Evolutionary conservation across 371 early-diverging fungal genomes (phyloP).

Genomic region (Mucor piriformis): DNA sequence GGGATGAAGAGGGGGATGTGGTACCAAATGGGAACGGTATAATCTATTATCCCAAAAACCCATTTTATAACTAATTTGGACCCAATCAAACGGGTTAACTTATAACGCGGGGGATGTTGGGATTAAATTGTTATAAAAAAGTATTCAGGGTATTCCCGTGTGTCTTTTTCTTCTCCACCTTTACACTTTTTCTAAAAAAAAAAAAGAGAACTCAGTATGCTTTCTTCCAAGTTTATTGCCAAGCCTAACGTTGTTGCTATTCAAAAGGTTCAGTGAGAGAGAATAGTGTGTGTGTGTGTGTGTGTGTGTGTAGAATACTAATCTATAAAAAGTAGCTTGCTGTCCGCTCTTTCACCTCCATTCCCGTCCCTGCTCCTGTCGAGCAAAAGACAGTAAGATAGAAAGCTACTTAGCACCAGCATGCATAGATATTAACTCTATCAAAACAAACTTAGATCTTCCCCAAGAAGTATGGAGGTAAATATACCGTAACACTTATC

Average conservation of each 20-base stretch:
- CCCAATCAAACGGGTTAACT: no score
- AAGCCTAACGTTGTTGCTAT: conserved; percentile 13
- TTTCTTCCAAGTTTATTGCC: conserved; percentile 17
- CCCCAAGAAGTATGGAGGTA: conserved; percentile 67
- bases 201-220: conserved; percentile 5
- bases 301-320: no score
- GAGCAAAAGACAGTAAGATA: conserved; percentile 53
- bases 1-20: not conserved
- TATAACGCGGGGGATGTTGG: conserved; percentile 3
- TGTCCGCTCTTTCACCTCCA: conserved; percentile 44
- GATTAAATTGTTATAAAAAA: conserved; percentile 1
- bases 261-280: conserved; percentile 16
- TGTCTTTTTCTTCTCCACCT: not conserved
- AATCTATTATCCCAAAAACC: not conserved
- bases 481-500: conserved; percentile 93
- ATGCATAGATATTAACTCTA: not conserved
- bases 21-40: not conserved
- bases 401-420: not conserved
- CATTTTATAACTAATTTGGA: no score
- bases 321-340: no score
- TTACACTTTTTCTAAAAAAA: not conserved
- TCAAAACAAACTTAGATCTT: conserved; percentile 26
- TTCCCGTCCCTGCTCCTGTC: conserved; percentile 50
- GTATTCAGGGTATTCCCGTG: conserved; percentile 9
- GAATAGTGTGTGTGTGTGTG: no score